Evolutionary conservation across 169 alveolate species (phyloP), one percentile per base, ranked within the genome.

Genomic region (Eimeria mitis): DNA sequence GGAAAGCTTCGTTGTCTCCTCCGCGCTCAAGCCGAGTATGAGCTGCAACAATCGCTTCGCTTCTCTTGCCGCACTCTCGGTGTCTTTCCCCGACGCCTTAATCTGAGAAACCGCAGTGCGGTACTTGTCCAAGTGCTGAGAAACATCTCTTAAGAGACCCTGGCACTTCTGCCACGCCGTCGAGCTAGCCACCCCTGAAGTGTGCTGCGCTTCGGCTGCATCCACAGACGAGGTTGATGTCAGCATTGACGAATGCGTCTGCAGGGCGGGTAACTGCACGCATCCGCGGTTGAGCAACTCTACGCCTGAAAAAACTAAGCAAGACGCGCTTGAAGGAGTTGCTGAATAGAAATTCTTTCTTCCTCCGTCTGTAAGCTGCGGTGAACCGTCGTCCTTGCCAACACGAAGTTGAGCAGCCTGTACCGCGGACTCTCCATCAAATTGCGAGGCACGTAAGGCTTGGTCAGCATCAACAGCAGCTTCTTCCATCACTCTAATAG

Each of bases 261-360:
- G 81, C 79, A 87, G 42, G 31, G 94, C 83, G 71, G 83, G 83
- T 31, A 65, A 65, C 83, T 87, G 83, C 49, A 65, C 94, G 49
- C 94, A 87, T 23, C 94, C 94, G 23, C 83, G 68, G 68, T 42
- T 42, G 28, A 87, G 83, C 94, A 87, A 65, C 83, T 87, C 94
- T 37, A 87, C 83, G 83, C 94, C 94, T 23, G 94, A 16, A 65
- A 87, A 87, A 13, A 87, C 81, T 42, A 61, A 40, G 68, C 83
- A 63, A 28, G 78, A 61, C 2, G 78, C 23, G 37, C 94, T 28
- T 3, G 44, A 83, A 47, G 94, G 94, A 28, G 44, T 14, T 61
- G 65, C 49, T 44, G 94, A 42, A n/a, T 87, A 75, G 65, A 87
- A 44, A 7, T 68, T 23, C 13, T 13, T 28, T 31, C 37, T 52